Conservation (phyloP, 345 rosid species). For the Eucalyptus sp. region DNA sequence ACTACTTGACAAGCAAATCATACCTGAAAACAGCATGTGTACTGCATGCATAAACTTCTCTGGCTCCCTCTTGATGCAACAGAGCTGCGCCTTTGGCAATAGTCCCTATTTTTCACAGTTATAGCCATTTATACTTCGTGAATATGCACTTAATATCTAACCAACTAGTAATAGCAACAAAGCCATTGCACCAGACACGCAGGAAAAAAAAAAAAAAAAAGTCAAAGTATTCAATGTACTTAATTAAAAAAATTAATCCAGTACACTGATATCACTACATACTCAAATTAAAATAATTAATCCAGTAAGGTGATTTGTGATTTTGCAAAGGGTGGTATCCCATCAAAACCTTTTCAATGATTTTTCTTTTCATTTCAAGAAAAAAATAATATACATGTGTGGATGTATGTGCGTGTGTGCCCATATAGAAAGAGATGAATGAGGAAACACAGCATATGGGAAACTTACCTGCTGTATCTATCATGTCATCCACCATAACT, state of each 20-base stretch:
- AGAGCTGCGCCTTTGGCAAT: slow-evolving; percentile 94
- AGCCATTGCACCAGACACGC: background rate
- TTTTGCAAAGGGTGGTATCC: background rate
- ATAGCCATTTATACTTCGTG: background rate
- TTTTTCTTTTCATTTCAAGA: background rate
- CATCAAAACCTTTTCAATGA: background rate
- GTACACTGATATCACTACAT: background rate
- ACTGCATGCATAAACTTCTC: slow-evolving; percentile 91
- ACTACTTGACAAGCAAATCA: background rate
- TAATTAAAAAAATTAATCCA: background rate
- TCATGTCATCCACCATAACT: slow-evolving; percentile 98
- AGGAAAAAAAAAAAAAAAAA: background rate
- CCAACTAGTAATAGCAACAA: background rate
- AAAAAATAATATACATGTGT: background rate
- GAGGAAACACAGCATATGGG: background rate
- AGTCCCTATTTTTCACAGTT: slow-evolving; percentile 42
- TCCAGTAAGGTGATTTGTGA: background rate
- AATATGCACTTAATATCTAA: background rate
- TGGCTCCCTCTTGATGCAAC: slow-evolving; percentile 95
- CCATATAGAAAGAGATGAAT: background rate
- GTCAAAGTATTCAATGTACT: background rate
- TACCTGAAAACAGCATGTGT: slow-evolving; percentile 98
- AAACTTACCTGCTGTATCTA: slow-evolving; percentile 85
- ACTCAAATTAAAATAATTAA: background rate
- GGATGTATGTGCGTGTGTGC: background rate